Base-by-base conservation (phyloP, 495 filamentous ascomycete species). In the Annulohypoxylon stygium region DNA sequence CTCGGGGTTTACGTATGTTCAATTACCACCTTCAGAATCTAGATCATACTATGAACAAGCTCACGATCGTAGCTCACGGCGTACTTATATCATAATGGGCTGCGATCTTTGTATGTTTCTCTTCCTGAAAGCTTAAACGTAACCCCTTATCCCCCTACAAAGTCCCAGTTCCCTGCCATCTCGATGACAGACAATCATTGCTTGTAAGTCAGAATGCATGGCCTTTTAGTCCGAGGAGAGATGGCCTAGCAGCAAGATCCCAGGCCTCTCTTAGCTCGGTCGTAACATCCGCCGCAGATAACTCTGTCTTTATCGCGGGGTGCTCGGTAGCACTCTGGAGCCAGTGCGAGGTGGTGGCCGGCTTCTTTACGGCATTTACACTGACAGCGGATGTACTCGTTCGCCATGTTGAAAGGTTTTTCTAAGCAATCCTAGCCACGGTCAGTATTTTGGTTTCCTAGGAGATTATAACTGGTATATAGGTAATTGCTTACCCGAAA, bases 281-380 rank as follows among this genome's bases (percentile, higher is more conserved):
- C 67, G 12, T 62, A 39, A n/a, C 67, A 69, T 34, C 67, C 67
- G 5, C 43, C 58, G 16, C 67, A 69, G 2, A 69, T 26, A 25
- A 12, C 23, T 37, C 59, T 50, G 2, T 47, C 16, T n/a, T 20
- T 4, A 23, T 63, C 51, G 12, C 7, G 11, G 39, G 16, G 33
- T 12, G 45, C 55, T 20, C 2, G 54, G 25, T 16, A n/a, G 0
- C 34, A 7, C 1, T 47, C 16, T 4, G 5, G 2, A 16, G 34
- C 6, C 4, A 55, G 16, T 10, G n/a, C 26, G 4, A 25, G 1
- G 18, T 69, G 67, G 20, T 14, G 14, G 5, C 45, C 66, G 7
- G 10, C 4, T 23, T 39, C 48, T 25, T 48, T 57, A 0, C 37
- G 23, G 12, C 67, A 69, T 7, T 47, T 26, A 30, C 67, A 69